Percentiles rank a stretch among this genome's conserved stretches.
Evolutionary conservation across 2,329 filamentous ascomycete species (phyloP).

Genomic region (Colletotrichum liriopes): DNA sequence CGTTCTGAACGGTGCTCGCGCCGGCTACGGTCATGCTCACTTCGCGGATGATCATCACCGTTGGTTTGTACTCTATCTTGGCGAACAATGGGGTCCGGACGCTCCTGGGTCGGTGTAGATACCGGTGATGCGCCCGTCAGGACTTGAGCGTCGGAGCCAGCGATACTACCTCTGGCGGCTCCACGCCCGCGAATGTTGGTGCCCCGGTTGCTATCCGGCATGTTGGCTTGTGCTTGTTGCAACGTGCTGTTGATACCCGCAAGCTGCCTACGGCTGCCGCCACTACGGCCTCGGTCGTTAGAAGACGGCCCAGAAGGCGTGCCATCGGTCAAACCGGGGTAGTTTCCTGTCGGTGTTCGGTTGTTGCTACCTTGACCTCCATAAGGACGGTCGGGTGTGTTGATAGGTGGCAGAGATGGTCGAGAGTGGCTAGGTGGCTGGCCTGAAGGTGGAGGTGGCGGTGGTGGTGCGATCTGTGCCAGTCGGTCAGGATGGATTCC

Average conservation of each 20-base stretch:
- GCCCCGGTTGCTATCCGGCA: conserved; percentile 55
- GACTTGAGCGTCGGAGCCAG: conserved; percentile 70
- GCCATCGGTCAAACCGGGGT: conserved; percentile 25
- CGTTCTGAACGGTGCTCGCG: conserved; percentile 61
- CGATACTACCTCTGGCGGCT: conserved; percentile 61
- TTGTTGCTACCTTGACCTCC: conserved; percentile 16
- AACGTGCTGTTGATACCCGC: conserved; percentile 73
- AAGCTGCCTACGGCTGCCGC: conserved; percentile 63
- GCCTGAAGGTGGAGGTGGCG: conserved; percentile 52
- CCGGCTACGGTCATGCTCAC: conserved; percentile 61
- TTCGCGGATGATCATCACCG: conserved; percentile 55
- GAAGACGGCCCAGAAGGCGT: conserved; percentile 47
- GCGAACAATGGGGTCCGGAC: conserved; percentile 60
- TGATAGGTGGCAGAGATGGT: conserved; percentile 50
- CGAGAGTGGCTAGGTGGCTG: conserved; percentile 47
- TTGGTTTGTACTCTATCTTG: conserved; percentile 54
- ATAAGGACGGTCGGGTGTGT: conserved; percentile 52
- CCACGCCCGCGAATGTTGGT: conserved; percentile 53
- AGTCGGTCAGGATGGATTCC: conserved; percentile 68
- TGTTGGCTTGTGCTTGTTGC: conserved; percentile 65
- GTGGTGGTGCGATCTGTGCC: conserved; percentile 61
- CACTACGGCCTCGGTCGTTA: conserved; percentile 57
- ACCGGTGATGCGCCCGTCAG: conserved; percentile 68
- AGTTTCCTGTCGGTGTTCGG: conserved; percentile 37
- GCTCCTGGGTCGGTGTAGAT: conserved; percentile 65